Conservation (phyloP, 2,329 filamentous ascomycete species). For the Trichophaea hybrida region DNA sequence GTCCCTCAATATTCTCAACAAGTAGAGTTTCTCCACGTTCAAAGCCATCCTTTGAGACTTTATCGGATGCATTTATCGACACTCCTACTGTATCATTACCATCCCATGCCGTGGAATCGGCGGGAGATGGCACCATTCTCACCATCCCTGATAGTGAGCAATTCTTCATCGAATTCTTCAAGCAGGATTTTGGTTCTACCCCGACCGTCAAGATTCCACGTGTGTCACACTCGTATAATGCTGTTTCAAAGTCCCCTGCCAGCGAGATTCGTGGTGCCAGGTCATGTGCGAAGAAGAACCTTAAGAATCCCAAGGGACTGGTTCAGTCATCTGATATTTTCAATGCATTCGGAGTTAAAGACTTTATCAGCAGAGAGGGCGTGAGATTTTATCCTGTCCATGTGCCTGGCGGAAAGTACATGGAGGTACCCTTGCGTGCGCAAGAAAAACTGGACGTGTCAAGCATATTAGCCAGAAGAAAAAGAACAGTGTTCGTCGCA, state of each 20-base stretch:
- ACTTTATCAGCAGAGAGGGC: slow-evolving; percentile 16
- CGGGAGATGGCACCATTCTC: slow-evolving; percentile 6
- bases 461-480: background rate
- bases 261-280: background rate
- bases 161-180: slow-evolving; percentile 24
- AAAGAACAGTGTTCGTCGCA: background rate
- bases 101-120: background rate
- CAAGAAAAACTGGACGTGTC: background rate
- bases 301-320: background rate
- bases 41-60: slow-evolving; percentile 14
- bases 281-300: background rate
- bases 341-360: slow-evolving; percentile 10
- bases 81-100: slow-evolving; percentile 15
- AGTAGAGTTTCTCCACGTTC: background rate
- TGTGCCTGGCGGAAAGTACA: slow-evolving; percentile 11
- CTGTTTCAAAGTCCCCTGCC: background rate
- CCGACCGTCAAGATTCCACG: slow-evolving; percentile 24
- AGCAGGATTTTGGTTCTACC: slow-evolving; percentile 26
- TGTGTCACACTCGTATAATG: background rate
- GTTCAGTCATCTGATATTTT: slow-evolving; percentile 13
- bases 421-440: slow-evolving; percentile 4
- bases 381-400: slow-evolving; percentile 16
- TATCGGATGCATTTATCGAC: slow-evolving; percentile 1
- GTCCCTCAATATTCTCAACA: background rate
- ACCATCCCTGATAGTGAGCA: slow-evolving; percentile 25